These are phyloP conservation scores for Beauveria brongniartii DNA, from an alignment of 2,329 filamentous ascomycete genomes.

Conservation along the genomic window DNA sequence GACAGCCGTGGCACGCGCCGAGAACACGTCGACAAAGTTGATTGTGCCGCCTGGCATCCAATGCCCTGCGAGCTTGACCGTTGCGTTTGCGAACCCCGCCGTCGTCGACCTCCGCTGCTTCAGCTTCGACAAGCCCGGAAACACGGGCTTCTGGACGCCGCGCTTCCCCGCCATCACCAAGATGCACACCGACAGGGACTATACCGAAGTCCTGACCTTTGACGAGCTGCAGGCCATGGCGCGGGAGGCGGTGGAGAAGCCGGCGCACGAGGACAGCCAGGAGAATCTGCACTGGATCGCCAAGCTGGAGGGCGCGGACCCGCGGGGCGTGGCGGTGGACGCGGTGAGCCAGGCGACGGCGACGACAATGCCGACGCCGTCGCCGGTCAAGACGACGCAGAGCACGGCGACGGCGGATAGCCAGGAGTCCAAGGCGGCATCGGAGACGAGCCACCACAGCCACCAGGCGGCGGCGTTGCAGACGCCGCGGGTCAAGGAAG, in stretches of 20 bases:
- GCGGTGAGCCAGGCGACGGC: constrained; percentile 37
- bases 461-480: neutral
- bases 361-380: constrained; percentile 27
- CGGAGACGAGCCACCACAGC: neutral
- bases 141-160: constrained; percentile 63
- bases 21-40: constrained; percentile 36
- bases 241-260: constrained; percentile 41
- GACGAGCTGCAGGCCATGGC: constrained; percentile 62
- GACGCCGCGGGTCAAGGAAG: neutral
- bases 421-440: neutral
- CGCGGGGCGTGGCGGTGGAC: constrained; percentile 34
- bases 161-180: constrained; percentile 72
- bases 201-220: constrained; percentile 60
- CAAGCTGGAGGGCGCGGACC: constrained; percentile 49
- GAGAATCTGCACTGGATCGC: constrained; percentile 55
- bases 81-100: constrained; percentile 60
- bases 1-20: constrained; percentile 26
- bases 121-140: constrained; percentile 65
- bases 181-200: constrained; percentile 67
- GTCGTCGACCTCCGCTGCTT: constrained; percentile 77
- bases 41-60: constrained; percentile 38
- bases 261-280: constrained; percentile 46
- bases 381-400: constrained; percentile 22
- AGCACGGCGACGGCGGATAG: neutral
- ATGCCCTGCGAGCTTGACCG: constrained; percentile 33